These are phyloP conservation scores for Blastocystis sp. DNA, from an alignment of 352 stramenopile species.

Conservation along the genomic window DNA sequence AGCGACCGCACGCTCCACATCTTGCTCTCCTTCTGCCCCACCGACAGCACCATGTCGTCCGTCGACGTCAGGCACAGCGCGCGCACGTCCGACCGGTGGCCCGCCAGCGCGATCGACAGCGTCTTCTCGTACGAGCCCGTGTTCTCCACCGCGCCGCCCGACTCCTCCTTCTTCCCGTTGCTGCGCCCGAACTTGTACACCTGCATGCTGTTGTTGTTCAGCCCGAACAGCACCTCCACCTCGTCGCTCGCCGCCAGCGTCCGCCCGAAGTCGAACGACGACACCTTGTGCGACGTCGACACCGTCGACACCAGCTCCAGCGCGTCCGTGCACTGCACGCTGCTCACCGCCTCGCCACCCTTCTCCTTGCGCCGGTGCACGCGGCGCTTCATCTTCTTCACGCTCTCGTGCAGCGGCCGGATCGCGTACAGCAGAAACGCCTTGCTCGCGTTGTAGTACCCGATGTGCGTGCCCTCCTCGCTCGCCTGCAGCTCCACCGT, in stretches of 20 bases:
- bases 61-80: slow-evolving; percentile 82
- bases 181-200: slow-evolving; percentile 75
- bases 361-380: slow-evolving; percentile 84
- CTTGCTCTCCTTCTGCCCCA: slow-evolving; percentile 83
- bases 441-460: slow-evolving; percentile 77
- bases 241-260: slow-evolving; percentile 73
- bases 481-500: slow-evolving; percentile 78
- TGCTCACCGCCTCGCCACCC: slow-evolving; percentile 45
- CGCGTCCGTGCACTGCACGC: slow-evolving; percentile 36
- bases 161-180: slow-evolving; percentile 69
- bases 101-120: slow-evolving; percentile 79
- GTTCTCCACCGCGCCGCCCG: slow-evolving; percentile 17
- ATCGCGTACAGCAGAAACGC: slow-evolving; percentile 86
- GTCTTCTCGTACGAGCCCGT: slow-evolving; percentile 62
- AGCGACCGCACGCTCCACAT: slow-evolving; percentile 86
- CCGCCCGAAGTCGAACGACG: slow-evolving; percentile 72
- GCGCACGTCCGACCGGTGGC: slow-evolving; percentile 87
- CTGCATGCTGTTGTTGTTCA: slow-evolving; percentile 87
- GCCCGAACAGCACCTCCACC: slow-evolving; percentile 79
- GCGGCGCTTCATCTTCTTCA: slow-evolving; percentile 85
- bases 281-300: slow-evolving; percentile 67
- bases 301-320: slow-evolving; percentile 66
- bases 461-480: slow-evolving; percentile 76
- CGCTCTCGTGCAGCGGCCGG: slow-evolving; percentile 80
- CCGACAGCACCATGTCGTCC: slow-evolving; percentile 83